Evolutionary conservation across 768 basidiomycete genomes (phyloP), one percentile per base, ranked within the genome.

Genomic region (Suillus discolor): DNA sequence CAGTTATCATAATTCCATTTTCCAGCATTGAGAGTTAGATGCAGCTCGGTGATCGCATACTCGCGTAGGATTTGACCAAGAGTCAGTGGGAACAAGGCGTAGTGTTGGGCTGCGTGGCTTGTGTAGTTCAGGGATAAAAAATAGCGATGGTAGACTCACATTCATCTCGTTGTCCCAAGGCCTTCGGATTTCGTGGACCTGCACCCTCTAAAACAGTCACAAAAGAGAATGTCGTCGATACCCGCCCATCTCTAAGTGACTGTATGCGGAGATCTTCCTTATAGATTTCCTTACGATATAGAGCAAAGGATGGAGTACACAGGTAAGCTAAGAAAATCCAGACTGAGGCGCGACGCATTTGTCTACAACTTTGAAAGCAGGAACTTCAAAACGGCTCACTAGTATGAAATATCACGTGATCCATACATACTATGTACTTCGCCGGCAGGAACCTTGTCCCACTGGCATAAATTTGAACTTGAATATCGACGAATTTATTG

Each of bases 11-110:
- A 94, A 73, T 92, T 85, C 97, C 97, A 98, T 70, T 89, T 91
- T 23, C 97, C 97, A 15, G 96, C 89, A 63, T 96, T 97, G 45
- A 99, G 83, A 12, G 91, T 89, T 8, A 99, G 85, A 71, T 96
- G 93, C 25, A 99, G 82, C 69, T 97, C 94, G 0, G 94, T 89
- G 28, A 97, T 87, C 1, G 90, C 88, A 74, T 96, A 92, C 75
- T 91, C 87, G 64, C 90, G 88, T 23, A 98, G 81, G 44, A 98
- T 90, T 72, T 97, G 91, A 4, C 96, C 92, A 20, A 99, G 82
- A 3, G 91, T 84, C 18, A 97, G 85, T 0, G 97, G 96, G 67
- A 97, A 94, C 16, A 97, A 75, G 4, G 86, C 88, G 70, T 95
- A 95, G 71, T 97, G 95, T 76, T 93, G 93, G 51, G 87, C 92